Base-by-base conservation (phyloP, 306 rosid genomes). In the Herpetospermum pedunculosum region DNA sequence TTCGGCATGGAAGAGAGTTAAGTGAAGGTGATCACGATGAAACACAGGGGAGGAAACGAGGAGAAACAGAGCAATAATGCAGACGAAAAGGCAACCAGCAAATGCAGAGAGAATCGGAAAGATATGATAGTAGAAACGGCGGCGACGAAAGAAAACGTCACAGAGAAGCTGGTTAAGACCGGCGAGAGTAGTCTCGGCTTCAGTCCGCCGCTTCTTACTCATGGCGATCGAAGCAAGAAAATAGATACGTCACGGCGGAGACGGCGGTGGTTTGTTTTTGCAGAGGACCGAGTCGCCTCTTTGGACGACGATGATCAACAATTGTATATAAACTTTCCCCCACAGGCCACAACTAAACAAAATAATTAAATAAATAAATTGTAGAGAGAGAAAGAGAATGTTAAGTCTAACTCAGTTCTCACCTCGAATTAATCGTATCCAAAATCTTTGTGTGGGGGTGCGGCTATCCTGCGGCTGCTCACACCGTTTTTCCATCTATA, bases 21-120 rank as follows among this genome's bases (percentile, higher is more conserved):
- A 63, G 82, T 48, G 73, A 62, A 40, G 79, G 37, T 60, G 78
- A 32, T 72, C 76, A 30, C 34, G 53, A 60, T 76, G 87, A 3
- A 77, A 75, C 12, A 84, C 70, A 13, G 79, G 85, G 41, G 81
- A 70, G 11, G 83, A 82, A 64, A 29, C 74, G 47, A 87, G 83
- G 1, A 86, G 76, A 55, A 89, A 80, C 80, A 84, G 77, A 7
- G 86, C 68, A 38, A 72, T 76, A 53, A 89, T 76, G 59, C 92
- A 68, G 38, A 93, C 77, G 19, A 93, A 84, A 9, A 90, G 70
- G 79, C 76, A 84, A 2, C 80, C 86, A 55, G 85, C 84, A 63
- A 87, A 38, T 41, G 88, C 87, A 18, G 86, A 86, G 63, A 88
- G 38, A 72, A 92, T 79, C 18, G 87, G 83, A 29, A 80, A 87